Evolutionary conservation across 345 rosid species (phyloP), one percentile per base, ranked within the genome.

Genomic region (Theobroma cacao): DNA sequence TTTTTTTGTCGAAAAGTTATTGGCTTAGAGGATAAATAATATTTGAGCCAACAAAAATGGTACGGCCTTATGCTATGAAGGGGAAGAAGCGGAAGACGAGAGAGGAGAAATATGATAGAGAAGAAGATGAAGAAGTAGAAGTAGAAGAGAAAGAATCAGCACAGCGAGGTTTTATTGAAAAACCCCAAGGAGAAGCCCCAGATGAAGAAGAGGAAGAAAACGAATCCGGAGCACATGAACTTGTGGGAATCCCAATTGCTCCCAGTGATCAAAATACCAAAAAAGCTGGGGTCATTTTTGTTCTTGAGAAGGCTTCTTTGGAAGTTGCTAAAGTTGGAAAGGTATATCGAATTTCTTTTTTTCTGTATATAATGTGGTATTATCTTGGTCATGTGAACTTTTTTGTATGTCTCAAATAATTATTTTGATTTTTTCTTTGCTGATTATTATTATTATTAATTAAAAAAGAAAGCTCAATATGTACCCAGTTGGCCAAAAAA

Each of bases 291-390:
- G 88, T 91, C 30, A 82, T 86, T 34, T 95, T 95, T 56, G 91
- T 95, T 66, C 96, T 75, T 28, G 78, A 75, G 89, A 93, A 82
- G 76, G 98, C 97, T 33, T 87, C 94, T 67, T 87, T 93, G 70
- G 98, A 93, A 86, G 95, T 93, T 61, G 98, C 95, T n/a, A 93
- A 95, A 87, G 93, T 95, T 84, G 99, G 99, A 82, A 93, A 93
- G 94, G 98, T 93, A 18, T 36, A 36, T 50, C 22, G 43, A 65
- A 31, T n/a, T n/a, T n/a, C 40, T 47, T 2, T 48, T 1, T 10
- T 26, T 70, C 4, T 24, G 2, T 43, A 22, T 65, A 10, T 38
- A n/a, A n/a, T n/a, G n/a, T n/a, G n/a, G n/a, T n/a, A n/a, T n/a
- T n/a, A n/a, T n/a, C n/a, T n/a, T n/a, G n/a, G n/a, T n/a, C n/a